Evolutionary conservation across 306 rosid genomes (phyloP).

Genomic region (Cucurbita moschata): DNA sequence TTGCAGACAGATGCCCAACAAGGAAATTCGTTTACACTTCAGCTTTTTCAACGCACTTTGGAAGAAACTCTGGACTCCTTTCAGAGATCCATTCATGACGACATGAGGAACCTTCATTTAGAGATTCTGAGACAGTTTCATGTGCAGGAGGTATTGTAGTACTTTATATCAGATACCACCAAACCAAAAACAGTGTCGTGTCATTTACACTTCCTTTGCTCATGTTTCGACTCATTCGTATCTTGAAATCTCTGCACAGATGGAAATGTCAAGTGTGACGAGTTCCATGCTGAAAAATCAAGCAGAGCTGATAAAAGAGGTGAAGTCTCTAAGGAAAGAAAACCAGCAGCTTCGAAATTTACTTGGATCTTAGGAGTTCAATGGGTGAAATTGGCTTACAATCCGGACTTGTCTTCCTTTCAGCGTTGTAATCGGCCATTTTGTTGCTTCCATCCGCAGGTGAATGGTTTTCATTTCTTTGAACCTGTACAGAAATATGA

Average conservation of each 20-base stretch:
- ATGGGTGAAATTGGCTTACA: not conserved
- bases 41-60: slow-evolving; percentile 82
- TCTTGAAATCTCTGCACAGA: slow-evolving; percentile 29
- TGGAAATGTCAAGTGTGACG: slow-evolving; percentile 46
- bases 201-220: not conserved
- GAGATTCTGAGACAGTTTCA: slow-evolving; percentile 90
- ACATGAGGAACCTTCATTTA: slow-evolving; percentile 88
- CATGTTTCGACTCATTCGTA: slow-evolving; percentile 6
- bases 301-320: slow-evolving; percentile 79
- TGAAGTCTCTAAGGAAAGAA: slow-evolving; percentile 71
- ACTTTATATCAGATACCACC: slow-evolving; percentile 7
- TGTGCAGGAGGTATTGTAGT: slow-evolving; percentile 76
- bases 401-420: not conserved
- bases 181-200: not conserved
- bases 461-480: not conserved
- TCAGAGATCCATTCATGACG: slow-evolving; percentile 83
- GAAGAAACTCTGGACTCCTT: slow-evolving; percentile 76
- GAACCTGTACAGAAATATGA: not conserved
- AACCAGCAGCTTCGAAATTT: slow-evolving; percentile 77
- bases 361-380: slow-evolving; percentile 40
- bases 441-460: not conserved
- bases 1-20: slow-evolving; percentile 58
- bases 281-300: slow-evolving; percentile 65
- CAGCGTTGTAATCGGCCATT: not conserved
- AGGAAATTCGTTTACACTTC: slow-evolving; percentile 77